phyloP scores from a whole-genome alignment of 805 yeast genomes.

The Yueomyces sinensis region DNA sequence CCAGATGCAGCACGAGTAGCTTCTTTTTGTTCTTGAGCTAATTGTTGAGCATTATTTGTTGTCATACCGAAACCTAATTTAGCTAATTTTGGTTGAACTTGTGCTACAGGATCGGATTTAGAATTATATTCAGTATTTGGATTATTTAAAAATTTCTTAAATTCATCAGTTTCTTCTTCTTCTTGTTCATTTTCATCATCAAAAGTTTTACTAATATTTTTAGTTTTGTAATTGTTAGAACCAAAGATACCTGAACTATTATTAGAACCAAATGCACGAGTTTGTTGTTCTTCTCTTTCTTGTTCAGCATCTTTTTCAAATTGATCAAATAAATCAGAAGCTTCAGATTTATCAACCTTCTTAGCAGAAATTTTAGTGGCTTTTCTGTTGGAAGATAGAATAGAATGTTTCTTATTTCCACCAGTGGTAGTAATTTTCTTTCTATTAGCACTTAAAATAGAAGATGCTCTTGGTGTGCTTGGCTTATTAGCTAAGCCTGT shows the following conservation, averaged over 20 bases:
- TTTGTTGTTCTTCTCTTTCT: conserved; percentile 53
- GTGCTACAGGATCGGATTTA: conserved; percentile 11
- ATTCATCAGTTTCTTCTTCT: conserved; percentile 4
- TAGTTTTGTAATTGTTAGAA: conserved; percentile 3
- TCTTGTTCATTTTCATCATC: no score
- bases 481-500: conserved; percentile 2
- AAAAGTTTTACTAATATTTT: conserved; percentile 1
- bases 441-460: conserved; percentile 16
- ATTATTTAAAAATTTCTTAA: conserved; percentile 7
- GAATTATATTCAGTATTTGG: conserved; percentile 3
- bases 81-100: conserved; percentile 55
- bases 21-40: conserved; percentile 29
- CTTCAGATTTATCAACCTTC: conserved; percentile 42
- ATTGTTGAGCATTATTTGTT: conserved; percentile 40
- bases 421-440: conserved; percentile 11
- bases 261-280: conserved; percentile 6
- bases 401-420: conserved; percentile 28
- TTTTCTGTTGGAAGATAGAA: conserved; percentile 43
- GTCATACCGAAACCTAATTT: conserved; percentile 87
- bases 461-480: conserved; percentile 9
- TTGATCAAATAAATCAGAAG: conserved; percentile 38
- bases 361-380: conserved; percentile 43
- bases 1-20: conserved; percentile 33
- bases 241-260: conserved; percentile 24
- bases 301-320: conserved; percentile 68